These are phyloP conservation scores for Penicillium cosmopolitanum DNA, from an alignment of 495 filamentous ascomycete species.

Conservation along the genomic window DNA sequence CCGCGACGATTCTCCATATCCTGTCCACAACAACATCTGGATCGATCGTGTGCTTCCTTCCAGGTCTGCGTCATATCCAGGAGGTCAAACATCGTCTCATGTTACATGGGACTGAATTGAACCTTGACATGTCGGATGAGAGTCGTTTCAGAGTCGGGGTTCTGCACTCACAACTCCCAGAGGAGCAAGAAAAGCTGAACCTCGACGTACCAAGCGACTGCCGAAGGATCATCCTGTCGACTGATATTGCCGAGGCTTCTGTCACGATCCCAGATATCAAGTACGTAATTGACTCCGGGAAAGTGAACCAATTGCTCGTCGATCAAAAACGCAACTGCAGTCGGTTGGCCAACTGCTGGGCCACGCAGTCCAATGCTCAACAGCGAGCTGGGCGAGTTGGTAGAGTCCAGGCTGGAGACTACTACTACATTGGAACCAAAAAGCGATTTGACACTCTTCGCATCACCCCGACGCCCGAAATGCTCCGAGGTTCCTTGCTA, in stretches of 20 bases:
- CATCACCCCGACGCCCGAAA: conserved; percentile 49
- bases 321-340: conserved; percentile 49
- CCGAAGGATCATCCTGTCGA: conserved; percentile 60
- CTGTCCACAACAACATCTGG: conserved; percentile 50
- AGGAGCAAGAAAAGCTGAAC: conserved; percentile 51
- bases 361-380: conserved; percentile 56
- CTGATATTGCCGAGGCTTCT: conserved; percentile 65
- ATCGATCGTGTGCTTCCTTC: conserved; percentile 61
- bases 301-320: conserved; percentile 55
- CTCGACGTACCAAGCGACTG: conserved; percentile 48
- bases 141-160: conserved; percentile 49
- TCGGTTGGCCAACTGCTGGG: conserved; percentile 53
- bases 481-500: conserved; percentile 21
- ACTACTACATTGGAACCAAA: conserved; percentile 59
- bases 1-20: conserved; percentile 55
- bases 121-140: conserved; percentile 48
- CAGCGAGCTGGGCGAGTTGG: conserved; percentile 64
- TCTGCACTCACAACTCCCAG: conserved; percentile 56
- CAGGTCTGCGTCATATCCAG: conserved; percentile 57
- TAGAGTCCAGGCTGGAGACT: conserved; percentile 60
- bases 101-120: conserved; percentile 25
- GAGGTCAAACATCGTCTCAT: conserved; percentile 39
- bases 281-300: conserved; percentile 60
- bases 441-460: conserved; percentile 52
- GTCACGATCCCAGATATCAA: conserved; percentile 63